These are phyloP conservation scores for Dictyostelium discoideum DNA, from an alignment of 78 protist genomes.

Conservation along the genomic window DNA sequence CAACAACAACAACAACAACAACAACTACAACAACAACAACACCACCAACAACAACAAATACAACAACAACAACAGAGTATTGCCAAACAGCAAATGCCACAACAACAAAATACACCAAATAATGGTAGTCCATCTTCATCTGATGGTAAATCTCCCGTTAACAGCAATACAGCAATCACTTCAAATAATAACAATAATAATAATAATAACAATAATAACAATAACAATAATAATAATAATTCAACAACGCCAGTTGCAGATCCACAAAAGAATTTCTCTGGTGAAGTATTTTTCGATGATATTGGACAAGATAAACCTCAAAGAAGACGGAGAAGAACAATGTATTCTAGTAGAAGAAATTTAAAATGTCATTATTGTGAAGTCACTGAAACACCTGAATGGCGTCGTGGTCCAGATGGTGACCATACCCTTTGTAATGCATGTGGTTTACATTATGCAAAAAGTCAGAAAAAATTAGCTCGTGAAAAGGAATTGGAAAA, in stretches of 20 bases:
- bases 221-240: conserved; percentile 14
- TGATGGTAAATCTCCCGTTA: background rate
- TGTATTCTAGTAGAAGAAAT: conserved; percentile 73
- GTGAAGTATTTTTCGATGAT: conserved; percentile 74
- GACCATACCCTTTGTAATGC: conserved; percentile 75
- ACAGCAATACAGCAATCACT: background rate
- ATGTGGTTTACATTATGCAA: conserved; percentile 81
- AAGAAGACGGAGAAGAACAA: conserved; percentile 75
- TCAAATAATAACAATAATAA: background rate
- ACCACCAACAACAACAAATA: background rate
- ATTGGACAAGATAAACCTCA: conserved; percentile 44
- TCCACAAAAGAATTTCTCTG: conserved; percentile 45
- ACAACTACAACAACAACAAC: background rate
- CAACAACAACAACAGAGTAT: background rate
- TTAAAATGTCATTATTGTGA: conserved; percentile 73
- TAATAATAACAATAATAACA: background rate
- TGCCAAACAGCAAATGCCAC: background rate
- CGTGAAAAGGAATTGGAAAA: conserved; percentile 48
- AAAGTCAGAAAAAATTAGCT: conserved; percentile 57
- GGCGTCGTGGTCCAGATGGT: conserved; percentile 82
- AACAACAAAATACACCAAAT: background rate
- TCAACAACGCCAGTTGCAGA: background rate
- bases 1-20: background rate
- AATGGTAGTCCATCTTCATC: background rate
- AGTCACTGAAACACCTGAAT: conserved; percentile 82